Evolutionary conservation across 306 rosid species (phyloP).

Genomic region (Prunus davidiana): DNA sequence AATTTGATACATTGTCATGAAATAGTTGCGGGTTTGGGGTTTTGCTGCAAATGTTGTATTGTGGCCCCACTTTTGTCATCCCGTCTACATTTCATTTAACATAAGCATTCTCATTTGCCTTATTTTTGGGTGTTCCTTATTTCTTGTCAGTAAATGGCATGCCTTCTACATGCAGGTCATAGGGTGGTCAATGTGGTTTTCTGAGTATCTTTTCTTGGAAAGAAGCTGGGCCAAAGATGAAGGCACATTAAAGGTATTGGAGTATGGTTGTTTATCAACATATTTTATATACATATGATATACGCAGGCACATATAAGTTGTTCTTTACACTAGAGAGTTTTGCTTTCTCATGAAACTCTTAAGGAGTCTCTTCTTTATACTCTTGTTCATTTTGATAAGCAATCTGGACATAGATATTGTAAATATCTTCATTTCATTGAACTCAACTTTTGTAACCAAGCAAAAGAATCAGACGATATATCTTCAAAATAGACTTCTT

Average conservation of each 20-base stretch:
- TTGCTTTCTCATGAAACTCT: neutral
- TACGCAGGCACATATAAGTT: neutral
- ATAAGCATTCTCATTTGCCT: neutral
- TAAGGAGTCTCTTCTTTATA: neutral
- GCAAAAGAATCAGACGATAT: neutral
- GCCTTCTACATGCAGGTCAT: slow-evolving; percentile 55
- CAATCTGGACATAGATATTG: neutral
- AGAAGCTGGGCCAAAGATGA: slow-evolving; percentile 98
- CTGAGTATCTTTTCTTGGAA: slow-evolving; percentile 89
- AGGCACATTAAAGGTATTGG: slow-evolving; percentile 69
- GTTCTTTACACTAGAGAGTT: neutral
- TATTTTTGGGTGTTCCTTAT: neutral
- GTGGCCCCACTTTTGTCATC: neutral
- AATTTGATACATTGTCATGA: neutral
- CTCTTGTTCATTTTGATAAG: neutral
- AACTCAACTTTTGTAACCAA: neutral
- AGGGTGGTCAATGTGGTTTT: slow-evolving; percentile 99
- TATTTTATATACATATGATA: neutral
- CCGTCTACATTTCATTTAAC: neutral
- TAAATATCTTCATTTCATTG: neutral
- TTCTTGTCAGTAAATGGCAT: slow-evolving; percentile 1
- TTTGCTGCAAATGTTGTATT: neutral
- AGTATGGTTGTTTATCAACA: neutral
- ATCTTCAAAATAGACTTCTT: neutral
- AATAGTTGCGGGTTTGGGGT: neutral